Evolutionary conservation across 306 rosid genomes (phyloP).

Genomic region (Castanea crenata): DNA sequence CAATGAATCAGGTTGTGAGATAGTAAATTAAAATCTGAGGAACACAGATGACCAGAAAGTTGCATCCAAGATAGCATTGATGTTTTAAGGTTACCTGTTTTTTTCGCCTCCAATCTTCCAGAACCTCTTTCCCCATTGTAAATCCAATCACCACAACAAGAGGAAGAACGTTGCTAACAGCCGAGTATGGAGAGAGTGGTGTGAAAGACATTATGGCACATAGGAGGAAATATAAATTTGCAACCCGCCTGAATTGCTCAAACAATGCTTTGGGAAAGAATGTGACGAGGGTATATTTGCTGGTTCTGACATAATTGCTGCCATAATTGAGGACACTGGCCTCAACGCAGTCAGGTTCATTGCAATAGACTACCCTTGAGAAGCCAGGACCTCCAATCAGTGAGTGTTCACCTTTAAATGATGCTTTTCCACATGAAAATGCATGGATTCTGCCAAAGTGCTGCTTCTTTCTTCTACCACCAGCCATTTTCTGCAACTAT

Average conservation of each 20-base stretch:
- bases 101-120: slow-evolving; percentile 85
- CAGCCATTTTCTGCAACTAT: slow-evolving; percentile 38
- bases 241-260: slow-evolving; percentile 94
- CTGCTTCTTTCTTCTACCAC: slow-evolving; percentile 57
- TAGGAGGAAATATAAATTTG: slow-evolving; percentile 76
- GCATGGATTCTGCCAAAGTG: slow-evolving; percentile 86
- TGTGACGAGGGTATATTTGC: slow-evolving; percentile 78
- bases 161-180: slow-evolving; percentile 78
- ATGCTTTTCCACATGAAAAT: slow-evolving; percentile 67
- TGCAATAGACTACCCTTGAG: slow-evolving; percentile 77
- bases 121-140: slow-evolving; percentile 84
- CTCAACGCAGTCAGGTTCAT: slow-evolving; percentile 59
- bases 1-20: not conserved
- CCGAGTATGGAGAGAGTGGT: slow-evolving; percentile 82
- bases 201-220: slow-evolving; percentile 74
- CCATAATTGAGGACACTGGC: slow-evolving; percentile 45
- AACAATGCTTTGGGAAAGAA: slow-evolving; percentile 84
- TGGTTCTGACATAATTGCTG: slow-evolving; percentile 77
- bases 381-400: slow-evolving; percentile 95
- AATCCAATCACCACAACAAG: slow-evolving; percentile 74
- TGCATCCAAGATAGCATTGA: not conserved
- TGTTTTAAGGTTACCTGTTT: slow-evolving; percentile 58
- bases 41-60: slow-evolving; percentile 6
- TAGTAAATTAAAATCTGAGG: not conserved
- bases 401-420: slow-evolving; percentile 68